Base-by-base conservation (phyloP, 129 eudicot species). In the Centaurea solstitialis region DNA sequence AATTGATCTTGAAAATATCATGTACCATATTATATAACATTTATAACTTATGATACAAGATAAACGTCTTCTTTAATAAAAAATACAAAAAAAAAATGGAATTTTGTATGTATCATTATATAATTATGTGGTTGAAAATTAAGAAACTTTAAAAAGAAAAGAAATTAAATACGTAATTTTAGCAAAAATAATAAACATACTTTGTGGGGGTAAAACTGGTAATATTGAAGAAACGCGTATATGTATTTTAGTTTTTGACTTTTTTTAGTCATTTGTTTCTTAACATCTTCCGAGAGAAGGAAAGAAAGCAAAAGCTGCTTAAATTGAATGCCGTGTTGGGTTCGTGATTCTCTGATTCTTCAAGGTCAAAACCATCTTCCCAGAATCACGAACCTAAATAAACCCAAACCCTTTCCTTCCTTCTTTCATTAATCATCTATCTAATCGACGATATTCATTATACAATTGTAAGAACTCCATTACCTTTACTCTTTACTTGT, bases 331-430 rank as follows among this genome's bases (percentile, higher is more conserved):
- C 82, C 82, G 82, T 79, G 82, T 79, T 79, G 37, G 82, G 82
- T 79, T 79, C 82, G 82, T 79, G 82, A 73, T 73, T 80, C 78
- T 80, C 79, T 40, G 45, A 73, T 30, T 41, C 67, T 80, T 64
- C 79, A 80, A 80, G 12, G 74, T 47, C 79, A 73, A 73, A 4
- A 61, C 78, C 17, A 17, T 74, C n/a, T 74, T 30, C 45, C 68
- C 69, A 28, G 85, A 81, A 81, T 81, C 85, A 81, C 85, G 85
- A 81, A 81, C 80, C 80, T 43, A 28, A 81, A 81, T 80, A 80
- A 81, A 81, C 80, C 80, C 28, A 28, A 81, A 65, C 74, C 84
- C 76, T 74, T 74, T 26, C 30, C 30, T 26, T 26, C 30, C 30
- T 26, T 26, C 71, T 61, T 71, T 20, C 17, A 18, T 71, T 67